These are phyloP conservation scores for Exophiala oligosperma DNA, from an alignment of 2,329 filamentous ascomycete genomes.

Conservation along the genomic window DNA sequence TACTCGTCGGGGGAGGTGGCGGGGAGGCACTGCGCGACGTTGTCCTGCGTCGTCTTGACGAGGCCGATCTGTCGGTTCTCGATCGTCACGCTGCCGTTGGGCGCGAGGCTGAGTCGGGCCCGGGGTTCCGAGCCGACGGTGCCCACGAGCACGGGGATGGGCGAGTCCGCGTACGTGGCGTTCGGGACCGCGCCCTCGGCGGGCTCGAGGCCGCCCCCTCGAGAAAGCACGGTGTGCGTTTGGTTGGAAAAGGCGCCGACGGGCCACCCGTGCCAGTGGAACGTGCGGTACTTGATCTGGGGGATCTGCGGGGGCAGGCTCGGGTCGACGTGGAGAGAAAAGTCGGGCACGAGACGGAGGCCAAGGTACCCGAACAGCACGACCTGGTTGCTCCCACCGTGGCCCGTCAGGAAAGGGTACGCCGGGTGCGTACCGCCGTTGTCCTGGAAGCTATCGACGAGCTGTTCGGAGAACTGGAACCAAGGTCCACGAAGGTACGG, in stretches of 20 bases:
- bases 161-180: conserved; percentile 50
- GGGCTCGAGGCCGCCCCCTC: conserved; percentile 43
- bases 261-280: conserved; percentile 67
- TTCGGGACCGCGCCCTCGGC: conserved; percentile 54
- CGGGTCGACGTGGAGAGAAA: conserved; percentile 61
- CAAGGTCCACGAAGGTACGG: conserved; percentile 67
- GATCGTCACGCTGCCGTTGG: conserved; percentile 54
- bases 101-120: conserved; percentile 44
- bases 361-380: conserved; percentile 68
- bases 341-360: conserved; percentile 59
- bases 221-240: conserved; percentile 64
- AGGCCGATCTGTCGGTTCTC: conserved; percentile 60
- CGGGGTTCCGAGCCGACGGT: conserved; percentile 31
- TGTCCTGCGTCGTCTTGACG: conserved; percentile 55
- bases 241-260: conserved; percentile 62
- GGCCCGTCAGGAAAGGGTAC: conserved; percentile 70
- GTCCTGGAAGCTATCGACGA: conserved; percentile 57
- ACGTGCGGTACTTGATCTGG: conserved; percentile 59
- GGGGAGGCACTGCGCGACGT: conserved; percentile 65
- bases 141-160: conserved; percentile 62
- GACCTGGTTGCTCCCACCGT: conserved; percentile 68
- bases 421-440: conserved; percentile 70
- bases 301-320: conserved; percentile 66
- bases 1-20: conserved; percentile 49
- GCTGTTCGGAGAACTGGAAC: conserved; percentile 71